These are phyloP conservation scores for Parsonsia alboflavescens DNA, from an alignment of 257 asterid genomes.

Conservation along the genomic window DNA sequence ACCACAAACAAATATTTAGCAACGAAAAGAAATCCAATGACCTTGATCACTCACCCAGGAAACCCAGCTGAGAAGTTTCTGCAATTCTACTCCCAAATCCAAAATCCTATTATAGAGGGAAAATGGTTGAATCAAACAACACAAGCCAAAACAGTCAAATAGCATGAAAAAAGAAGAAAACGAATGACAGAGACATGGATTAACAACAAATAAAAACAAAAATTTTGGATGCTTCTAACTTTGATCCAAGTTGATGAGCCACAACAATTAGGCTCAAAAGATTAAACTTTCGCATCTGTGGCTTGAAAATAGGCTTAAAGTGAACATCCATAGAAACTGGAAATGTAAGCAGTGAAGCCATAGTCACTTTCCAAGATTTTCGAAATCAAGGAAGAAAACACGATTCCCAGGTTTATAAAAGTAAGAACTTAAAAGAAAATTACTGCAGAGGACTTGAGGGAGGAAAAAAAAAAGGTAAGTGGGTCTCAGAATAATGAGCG, in stretches of 20 bases:
- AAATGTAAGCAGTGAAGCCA: conserved; percentile 1
- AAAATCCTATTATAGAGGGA: conserved; percentile 20
- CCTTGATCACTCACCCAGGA: conserved; percentile 23
- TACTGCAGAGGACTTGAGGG: background rate
- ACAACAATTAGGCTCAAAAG: background rate
- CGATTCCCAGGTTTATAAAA: conserved; percentile 10
- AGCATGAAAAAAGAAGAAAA: background rate
- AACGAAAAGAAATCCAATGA: background rate
- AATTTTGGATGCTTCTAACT: conserved; percentile 15
- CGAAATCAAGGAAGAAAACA: background rate
- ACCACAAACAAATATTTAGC: background rate
- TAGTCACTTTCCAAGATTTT: background rate
- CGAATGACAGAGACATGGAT: background rate
- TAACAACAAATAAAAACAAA: background rate
- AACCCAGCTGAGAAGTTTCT: conserved; percentile 23
- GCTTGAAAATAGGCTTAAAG: conserved; percentile 12
- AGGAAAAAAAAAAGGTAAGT: background rate
- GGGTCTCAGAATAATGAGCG: background rate
- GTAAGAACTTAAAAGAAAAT: background rate
- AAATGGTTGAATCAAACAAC: background rate
- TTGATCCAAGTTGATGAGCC: conserved; percentile 7
- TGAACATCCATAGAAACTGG: background rate
- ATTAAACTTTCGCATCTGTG: conserved; percentile 11
- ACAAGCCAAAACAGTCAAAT: background rate
- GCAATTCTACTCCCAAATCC: conserved; percentile 27